These are phyloP conservation scores for Pinus tabuliformis DNA, from an alignment of 75 land plant species.

Conservation along the genomic window DNA sequence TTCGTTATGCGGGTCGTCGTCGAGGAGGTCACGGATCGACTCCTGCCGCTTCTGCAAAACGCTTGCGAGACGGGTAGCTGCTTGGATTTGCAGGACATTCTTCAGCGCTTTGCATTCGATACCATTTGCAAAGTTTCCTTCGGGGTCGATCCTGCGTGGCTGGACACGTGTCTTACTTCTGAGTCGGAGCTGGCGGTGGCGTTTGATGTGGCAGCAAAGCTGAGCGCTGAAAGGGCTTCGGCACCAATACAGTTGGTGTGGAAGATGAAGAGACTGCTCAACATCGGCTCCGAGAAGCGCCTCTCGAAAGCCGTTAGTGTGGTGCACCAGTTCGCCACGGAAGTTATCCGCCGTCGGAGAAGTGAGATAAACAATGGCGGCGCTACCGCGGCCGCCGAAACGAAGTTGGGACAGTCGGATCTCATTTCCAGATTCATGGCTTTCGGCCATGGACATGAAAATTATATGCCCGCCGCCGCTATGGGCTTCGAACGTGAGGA, in stretches of 20 bases:
- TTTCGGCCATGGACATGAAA: neutral
- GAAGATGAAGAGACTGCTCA: conserved; percentile 17
- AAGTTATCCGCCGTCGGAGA: conserved; percentile 4
- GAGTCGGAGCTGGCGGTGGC: conserved; percentile 34
- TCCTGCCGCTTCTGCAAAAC: conserved; percentile 39
- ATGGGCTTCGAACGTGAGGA: neutral
- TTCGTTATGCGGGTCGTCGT: conserved; percentile 15
- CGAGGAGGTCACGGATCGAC: conserved; percentile 14
- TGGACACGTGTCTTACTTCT: conserved; percentile 18
- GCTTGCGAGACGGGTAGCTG: conserved; percentile 3
- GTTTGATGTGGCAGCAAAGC: conserved; percentile 35
- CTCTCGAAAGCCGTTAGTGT: conserved; percentile 18
- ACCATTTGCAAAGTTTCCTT: conserved; percentile 47
- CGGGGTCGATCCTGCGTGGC: conserved; percentile 45
- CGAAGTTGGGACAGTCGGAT: conserved; percentile 13
- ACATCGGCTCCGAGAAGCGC: conserved; percentile 26
- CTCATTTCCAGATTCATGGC: conserved; percentile 59
- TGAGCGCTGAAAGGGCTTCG: conserved; percentile 10
- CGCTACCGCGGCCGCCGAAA: neutral
- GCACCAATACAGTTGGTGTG: conserved; percentile 12
- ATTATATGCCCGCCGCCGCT: neutral
- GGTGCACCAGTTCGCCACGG: conserved; percentile 32
- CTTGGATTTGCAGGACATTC: conserved; percentile 59
- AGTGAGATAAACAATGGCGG: neutral
- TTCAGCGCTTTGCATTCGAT: conserved; percentile 57